Evolutionary conservation across 306 rosid species (phyloP).

Genomic region (Crotalaria pallida): DNA sequence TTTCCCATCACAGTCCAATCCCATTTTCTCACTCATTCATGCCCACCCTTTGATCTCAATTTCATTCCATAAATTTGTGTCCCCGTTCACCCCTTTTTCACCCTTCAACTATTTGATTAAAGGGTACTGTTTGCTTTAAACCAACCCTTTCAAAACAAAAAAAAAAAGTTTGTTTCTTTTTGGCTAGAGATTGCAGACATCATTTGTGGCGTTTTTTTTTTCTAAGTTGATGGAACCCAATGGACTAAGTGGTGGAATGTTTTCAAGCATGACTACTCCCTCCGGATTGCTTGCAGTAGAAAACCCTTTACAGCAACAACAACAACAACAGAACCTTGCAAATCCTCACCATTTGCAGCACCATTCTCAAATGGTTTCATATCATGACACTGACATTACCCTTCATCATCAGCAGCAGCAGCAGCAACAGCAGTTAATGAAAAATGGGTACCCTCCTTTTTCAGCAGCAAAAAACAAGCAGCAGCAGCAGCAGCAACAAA

Average conservation of each 20-base stretch:
- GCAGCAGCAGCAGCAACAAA: slow-evolving; percentile 24
- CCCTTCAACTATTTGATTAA: slow-evolving; percentile 3
- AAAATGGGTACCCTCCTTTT: slow-evolving; percentile 33
- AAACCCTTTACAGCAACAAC: slow-evolving; percentile 50
- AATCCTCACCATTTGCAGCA: slow-evolving; percentile 49
- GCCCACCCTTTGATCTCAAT: background rate
- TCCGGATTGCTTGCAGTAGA: slow-evolving; percentile 63
- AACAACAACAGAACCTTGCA: slow-evolving; percentile 40
- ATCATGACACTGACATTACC: slow-evolving; percentile 45
- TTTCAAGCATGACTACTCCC: slow-evolving; percentile 41
- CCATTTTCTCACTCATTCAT: background rate
- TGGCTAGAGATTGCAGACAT: background rate
- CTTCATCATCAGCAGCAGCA: slow-evolving; percentile 26
- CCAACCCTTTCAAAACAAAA: too few species aligned
- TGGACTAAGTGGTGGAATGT: slow-evolving; percentile 57
- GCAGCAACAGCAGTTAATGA: slow-evolving; percentile 36
- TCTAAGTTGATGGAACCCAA: slow-evolving; percentile 58
- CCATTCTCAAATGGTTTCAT: slow-evolving; percentile 43
- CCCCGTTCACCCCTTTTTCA: background rate
- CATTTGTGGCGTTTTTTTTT: too few species aligned
- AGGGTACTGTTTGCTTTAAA: background rate
- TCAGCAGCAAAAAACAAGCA: slow-evolving; percentile 40
- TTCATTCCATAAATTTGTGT: background rate
- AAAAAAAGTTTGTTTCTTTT: slow-evolving; percentile 6
- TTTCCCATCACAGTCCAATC: background rate